Percentiles rank a stretch among this genome's conserved stretches.
These are phyloP conservation scores for rapeseed (Brassica napus) DNA, from an alignment of 345 rosid genomes.

Conservation along the genomic window Da-Ae NC_063436.1:16529501-16530000, in stretches of 20 bases:
- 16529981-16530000: not conserved
- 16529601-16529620: not conserved
- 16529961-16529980: constrained; percentile 15
- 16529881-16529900: constrained; percentile 9
- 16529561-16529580: not conserved
- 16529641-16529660: not conserved
- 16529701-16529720: not conserved
- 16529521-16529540: not conserved
- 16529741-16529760: not conserved
- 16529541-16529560: not conserved
- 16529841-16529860: not conserved
- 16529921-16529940: not conserved
- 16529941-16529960: constrained; percentile 30
- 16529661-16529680: constrained; percentile 3
- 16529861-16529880: not conserved
- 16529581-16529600: not conserved
- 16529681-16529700: constrained; percentile 4
- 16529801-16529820: not conserved
- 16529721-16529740: not conserved
- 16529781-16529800: not conserved
- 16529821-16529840: not conserved
- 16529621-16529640: constrained; percentile 6
- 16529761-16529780: constrained; percentile 2
- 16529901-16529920: constrained; percentile 27
- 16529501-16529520: not conserved